phyloP scores from a whole-genome alignment of 73 alveolate species.

The Effrenium voratum region DNA sequence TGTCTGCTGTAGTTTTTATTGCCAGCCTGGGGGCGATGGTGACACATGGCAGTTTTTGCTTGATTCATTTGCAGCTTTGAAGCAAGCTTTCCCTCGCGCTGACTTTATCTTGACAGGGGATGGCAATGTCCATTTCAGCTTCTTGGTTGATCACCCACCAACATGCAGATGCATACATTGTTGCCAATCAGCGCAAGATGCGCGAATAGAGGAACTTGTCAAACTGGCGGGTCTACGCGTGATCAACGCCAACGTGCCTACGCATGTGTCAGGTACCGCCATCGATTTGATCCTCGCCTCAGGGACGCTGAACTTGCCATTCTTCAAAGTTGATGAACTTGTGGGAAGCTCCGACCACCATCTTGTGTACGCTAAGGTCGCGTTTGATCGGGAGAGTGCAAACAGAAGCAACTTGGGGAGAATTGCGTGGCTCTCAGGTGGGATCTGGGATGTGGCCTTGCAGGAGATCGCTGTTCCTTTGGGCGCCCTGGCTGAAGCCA shows the following conservation, averaged over 20 bases:
- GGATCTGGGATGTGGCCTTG: no score
- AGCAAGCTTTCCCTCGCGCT: background rate
- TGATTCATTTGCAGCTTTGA: background rate
- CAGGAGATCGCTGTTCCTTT: background rate
- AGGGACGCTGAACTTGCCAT: background rate
- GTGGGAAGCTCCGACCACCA: background rate
- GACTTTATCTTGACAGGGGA: background rate
- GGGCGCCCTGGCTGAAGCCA: background rate
- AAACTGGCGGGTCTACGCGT: background rate
- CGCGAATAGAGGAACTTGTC: background rate
- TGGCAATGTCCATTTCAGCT: background rate
- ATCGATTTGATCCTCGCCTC: background rate
- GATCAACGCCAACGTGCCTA: background rate
- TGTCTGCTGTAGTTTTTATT: background rate
- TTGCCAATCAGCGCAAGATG: background rate
- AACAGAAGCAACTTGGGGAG: background rate
- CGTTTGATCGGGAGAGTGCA: background rate
- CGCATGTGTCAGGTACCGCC: background rate
- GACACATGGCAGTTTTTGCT: background rate
- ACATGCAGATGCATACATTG: background rate
- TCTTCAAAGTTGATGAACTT: background rate
- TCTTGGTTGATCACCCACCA: background rate
- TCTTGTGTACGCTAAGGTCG: background rate
- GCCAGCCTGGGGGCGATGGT: background rate
- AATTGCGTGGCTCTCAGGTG: background rate